Percentiles rank a stretch among this genome's conserved stretches.
Evolutionary conservation across 169 alveolate species (phyloP).

Genomic region (Amoebophrya sp.): DNA sequence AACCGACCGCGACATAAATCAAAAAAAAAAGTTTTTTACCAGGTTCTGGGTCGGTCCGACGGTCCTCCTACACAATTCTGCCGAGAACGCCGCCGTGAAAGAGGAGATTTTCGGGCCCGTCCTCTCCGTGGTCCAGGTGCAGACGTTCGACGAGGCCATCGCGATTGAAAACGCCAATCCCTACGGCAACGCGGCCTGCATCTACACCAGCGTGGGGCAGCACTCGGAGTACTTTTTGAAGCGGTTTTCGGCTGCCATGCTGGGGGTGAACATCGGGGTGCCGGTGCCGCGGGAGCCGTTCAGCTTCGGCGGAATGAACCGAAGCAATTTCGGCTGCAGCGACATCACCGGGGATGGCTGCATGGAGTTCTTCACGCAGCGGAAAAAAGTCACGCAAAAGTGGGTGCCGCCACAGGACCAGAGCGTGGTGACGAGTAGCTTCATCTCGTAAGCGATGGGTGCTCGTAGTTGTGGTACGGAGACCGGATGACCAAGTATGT

Average conservation of each 20-base stretch:
- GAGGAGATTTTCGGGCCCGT: slow-evolving; percentile 2
- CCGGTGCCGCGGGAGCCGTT: slow-evolving; percentile 8
- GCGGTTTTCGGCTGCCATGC: neutral
- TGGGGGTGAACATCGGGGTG: slow-evolving; percentile 3
- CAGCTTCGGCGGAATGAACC: neutral
- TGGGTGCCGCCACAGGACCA: slow-evolving; percentile 10
- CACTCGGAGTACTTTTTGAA: slow-evolving; percentile 2
- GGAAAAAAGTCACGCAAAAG: neutral
- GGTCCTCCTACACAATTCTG: neutral
- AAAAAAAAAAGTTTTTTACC: no score
- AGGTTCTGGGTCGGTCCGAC: slow-evolving; percentile 4
- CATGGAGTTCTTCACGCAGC: slow-evolving; percentile 4
- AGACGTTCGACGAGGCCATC: neutral
- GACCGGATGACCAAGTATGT: no score
- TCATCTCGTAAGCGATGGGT: neutral
- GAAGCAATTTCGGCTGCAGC: neutral
- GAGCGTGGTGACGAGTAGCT: neutral
- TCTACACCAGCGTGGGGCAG: neutral
- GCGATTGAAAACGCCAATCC: neutral
- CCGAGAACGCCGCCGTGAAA: neutral
- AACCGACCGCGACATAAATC: no score
- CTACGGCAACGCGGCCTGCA: neutral
- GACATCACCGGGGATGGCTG: neutral
- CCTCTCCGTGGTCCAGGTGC: neutral
- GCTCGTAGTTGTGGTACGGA: no score